Evolutionary conservation across 768 basidiomycete genomes (phyloP), one percentile per base, ranked within the genome.

Genomic region (Agrocybe praecox): DNA sequence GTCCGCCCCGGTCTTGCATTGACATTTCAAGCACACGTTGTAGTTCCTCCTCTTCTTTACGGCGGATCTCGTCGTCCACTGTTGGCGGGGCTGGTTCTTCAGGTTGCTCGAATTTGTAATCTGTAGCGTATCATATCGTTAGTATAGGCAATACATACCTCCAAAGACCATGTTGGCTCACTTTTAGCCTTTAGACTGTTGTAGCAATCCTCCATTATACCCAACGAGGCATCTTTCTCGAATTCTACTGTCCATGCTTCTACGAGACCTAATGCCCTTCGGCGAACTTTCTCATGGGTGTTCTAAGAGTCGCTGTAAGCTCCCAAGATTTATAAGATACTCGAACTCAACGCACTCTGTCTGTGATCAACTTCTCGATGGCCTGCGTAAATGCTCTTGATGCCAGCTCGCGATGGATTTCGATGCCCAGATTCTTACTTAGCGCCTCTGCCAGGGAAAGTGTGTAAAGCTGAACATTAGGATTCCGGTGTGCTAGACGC

Each of bases 401-500:
- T 0, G 94, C 88, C 49, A 99, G 79, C 72, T 99, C 96, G 46
- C 89, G 81, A 69, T 95, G 86, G 11, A 98, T 75, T 22, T 85
- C 80, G 60, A 89, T 80, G 2, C 86, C 85, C 63, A 93, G 93
- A 73, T 99, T 99, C 83, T 96, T 96, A 34, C 89, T 87, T 11
- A 99, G 80, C 0, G 95, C 84, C 67, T 98, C 96, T 2, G 89
- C 82, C 17, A 98, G 80, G 1, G 92, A 85, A 5, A 99, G 84
- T 6, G 96, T 84, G 67, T 96, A 98, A 1, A 98, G 83, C 74
- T 99, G 97, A 2, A 99, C 97, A 63, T 96, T 99, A 2, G 97
- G 90, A 69, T 92, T 97, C 18, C 97, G 86, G 73, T 99, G 97
- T 10, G 90, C 82, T 2, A 99, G 80, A 5, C 97, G 92, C 72